Conservation (phyloP, 2,329 filamentous ascomycete species). For the Ophiostoma sp. region DNA sequence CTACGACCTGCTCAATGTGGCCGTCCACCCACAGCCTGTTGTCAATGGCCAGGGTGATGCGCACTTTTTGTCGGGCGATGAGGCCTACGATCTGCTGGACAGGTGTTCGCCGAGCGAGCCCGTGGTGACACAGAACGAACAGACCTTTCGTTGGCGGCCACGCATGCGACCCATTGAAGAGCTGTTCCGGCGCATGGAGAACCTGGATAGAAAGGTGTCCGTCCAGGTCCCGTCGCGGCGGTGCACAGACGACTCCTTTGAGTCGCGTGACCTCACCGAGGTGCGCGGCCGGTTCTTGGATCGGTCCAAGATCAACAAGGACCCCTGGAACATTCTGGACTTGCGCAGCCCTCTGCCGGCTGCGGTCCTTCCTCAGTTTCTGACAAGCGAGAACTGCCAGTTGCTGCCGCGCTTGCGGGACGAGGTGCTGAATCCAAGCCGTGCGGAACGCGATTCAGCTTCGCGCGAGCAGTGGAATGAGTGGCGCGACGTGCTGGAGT, state of each 20-base stretch:
- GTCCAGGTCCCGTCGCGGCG: constrained; percentile 32
- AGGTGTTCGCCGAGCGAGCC: constrained; percentile 26
- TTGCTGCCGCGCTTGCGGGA: constrained; percentile 32
- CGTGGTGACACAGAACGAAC: constrained; percentile 30
- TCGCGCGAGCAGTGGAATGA: constrained; percentile 33
- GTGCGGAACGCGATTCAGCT: constrained; percentile 31
- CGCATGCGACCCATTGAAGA: constrained; percentile 29
- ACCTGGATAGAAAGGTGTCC: constrained; percentile 30
- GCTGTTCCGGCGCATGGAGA: constrained; percentile 32
- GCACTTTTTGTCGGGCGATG: constrained; percentile 25
- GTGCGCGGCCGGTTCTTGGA: constrained; percentile 30
- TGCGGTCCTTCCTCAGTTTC: constrained; percentile 29
- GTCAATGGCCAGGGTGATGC: constrained; percentile 23
- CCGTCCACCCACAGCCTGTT: constrained; percentile 8
- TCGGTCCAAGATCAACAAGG: constrained; percentile 17
- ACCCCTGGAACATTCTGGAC: constrained; percentile 33
- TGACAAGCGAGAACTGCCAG: constrained; percentile 32
- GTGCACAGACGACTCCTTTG: constrained; percentile 29
- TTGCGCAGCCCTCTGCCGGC: constrained; percentile 31
- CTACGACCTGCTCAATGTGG: constrained; percentile 24
- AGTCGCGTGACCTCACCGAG: constrained; percentile 27
- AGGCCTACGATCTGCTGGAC: constrained; percentile 27
- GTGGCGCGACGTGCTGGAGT: constrained; percentile 35
- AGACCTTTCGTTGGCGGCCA: constrained; percentile 30
- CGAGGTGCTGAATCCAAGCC: constrained; percentile 37